These are phyloP conservation scores for Trichoderma afroharzianum DNA, from an alignment of 2,329 filamentous ascomycete genomes.

Conservation along the genomic window DNA sequence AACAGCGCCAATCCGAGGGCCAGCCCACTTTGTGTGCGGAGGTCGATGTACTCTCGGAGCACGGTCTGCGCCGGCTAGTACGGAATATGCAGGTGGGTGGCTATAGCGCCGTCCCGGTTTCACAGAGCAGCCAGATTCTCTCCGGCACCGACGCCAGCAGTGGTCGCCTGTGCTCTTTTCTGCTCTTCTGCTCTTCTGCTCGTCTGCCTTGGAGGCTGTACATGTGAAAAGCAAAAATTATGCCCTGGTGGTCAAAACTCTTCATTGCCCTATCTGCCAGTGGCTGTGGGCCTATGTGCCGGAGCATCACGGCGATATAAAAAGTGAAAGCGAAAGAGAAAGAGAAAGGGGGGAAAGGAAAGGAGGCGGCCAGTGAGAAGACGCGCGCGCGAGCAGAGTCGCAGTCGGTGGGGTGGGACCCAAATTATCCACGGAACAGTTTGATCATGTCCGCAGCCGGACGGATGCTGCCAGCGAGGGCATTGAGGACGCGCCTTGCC, in stretches of 20 bases:
- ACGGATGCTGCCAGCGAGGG: conserved; percentile 7
- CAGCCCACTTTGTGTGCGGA: conserved; percentile 1
- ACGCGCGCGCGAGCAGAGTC: background rate
- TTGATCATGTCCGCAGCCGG: conserved; percentile 8
- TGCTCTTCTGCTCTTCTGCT: background rate
- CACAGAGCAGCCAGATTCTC: background rate
- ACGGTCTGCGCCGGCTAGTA: conserved; percentile 16
- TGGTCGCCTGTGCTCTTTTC: background rate
- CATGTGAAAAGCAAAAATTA: background rate
- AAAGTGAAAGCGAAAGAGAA: background rate
- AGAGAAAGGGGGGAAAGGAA: background rate
- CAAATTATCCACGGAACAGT: conserved; percentile 6
- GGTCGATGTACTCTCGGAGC: background rate
- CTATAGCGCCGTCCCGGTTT: conserved; percentile 10
- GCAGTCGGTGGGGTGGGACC: conserved; percentile 12
- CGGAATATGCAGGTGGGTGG: conserved; percentile 16
- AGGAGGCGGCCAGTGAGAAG: background rate
- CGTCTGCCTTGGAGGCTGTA: background rate
- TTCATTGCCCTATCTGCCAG: background rate
- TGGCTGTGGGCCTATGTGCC: background rate
- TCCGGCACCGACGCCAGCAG: conserved; percentile 1
- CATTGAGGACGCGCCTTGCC: background rate
- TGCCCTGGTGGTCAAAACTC: background rate
- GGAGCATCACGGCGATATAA: background rate
- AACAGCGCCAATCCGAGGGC: background rate